phyloP scores from a whole-genome alignment of 495 filamentous ascomycete species.

The Neurospora sp. region DNA sequence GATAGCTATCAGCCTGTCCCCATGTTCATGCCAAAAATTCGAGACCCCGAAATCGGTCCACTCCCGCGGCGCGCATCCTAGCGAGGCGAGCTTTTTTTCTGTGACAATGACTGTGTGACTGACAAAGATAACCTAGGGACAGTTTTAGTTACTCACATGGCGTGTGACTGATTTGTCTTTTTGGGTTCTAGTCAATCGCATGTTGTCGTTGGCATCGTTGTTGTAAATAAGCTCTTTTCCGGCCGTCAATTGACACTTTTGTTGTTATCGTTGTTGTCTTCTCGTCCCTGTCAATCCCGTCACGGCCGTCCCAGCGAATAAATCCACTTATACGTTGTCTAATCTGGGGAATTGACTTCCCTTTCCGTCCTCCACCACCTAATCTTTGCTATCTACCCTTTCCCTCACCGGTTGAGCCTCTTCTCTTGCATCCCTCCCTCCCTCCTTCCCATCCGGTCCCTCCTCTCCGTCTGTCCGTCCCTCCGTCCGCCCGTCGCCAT shows the following conservation, averaged over 20 bases:
- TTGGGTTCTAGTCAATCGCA: background rate
- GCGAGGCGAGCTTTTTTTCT: background rate
- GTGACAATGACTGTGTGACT: background rate
- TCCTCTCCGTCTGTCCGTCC: background rate
- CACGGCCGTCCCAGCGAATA: background rate
- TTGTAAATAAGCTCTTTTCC: background rate
- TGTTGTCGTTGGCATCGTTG: background rate
- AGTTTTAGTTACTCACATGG: background rate
- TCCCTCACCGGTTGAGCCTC: background rate
- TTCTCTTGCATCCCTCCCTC: background rate
- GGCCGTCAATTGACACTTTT: background rate
- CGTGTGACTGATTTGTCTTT: background rate
- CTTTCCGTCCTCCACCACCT: background rate
- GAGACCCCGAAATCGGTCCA: background rate
- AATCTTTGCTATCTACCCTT: background rate
- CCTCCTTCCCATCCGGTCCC: background rate
- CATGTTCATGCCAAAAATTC: background rate
- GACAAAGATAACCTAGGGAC: background rate
- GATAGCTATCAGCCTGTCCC: background rate
- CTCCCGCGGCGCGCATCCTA: background rate
- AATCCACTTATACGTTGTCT: background rate
- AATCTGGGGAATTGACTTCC: background rate
- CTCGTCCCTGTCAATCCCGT: background rate
- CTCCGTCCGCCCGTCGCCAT: conserved; percentile 3
- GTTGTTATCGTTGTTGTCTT: background rate